Percentiles rank a stretch among this genome's conserved stretches.
These are phyloP conservation scores for Melampsora americana DNA, from an alignment of 1,284 basidiomycete genomes.

Conservation along the genomic window DNA sequence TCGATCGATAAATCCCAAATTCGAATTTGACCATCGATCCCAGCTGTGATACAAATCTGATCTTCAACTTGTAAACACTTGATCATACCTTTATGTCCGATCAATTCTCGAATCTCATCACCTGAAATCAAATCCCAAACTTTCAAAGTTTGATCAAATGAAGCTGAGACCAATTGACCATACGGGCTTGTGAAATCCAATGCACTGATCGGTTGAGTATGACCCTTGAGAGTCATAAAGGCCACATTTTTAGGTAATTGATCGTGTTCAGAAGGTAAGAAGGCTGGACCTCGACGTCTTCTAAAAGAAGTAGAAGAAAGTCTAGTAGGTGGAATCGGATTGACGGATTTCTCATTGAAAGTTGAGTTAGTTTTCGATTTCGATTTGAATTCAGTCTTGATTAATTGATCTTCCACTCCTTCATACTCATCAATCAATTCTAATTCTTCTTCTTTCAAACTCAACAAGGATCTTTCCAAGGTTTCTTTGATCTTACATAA, in stretches of 20 bases:
- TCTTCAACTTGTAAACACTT: constrained; percentile 93
- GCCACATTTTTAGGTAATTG: constrained; percentile 89
- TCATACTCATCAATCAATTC: constrained; percentile 91
- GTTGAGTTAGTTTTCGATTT: too few species aligned
- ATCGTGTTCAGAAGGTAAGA: constrained; percentile 95
- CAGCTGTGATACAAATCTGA: constrained; percentile 82
- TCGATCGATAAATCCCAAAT: constrained; percentile 83
- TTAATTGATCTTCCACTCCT: constrained; percentile 77
- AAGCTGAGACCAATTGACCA: constrained; percentile 82
- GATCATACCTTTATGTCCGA: constrained; percentile 72
- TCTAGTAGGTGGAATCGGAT: neutral
- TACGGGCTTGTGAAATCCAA: constrained; percentile 97
- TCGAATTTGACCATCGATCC: constrained; percentile 75
- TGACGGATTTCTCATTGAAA: too few species aligned
- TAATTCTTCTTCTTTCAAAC: constrained; percentile 87
- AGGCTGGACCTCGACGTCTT: constrained; percentile 73
- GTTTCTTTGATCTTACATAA: constrained; percentile 76
- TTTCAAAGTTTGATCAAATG: constrained; percentile 63
- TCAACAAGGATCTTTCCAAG: constrained; percentile 77
- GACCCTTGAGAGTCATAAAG: constrained; percentile 87
- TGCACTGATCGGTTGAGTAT: constrained; percentile 75
- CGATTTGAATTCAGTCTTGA: constrained; percentile 57
- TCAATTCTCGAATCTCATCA: constrained; percentile 70
- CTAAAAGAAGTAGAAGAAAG: constrained; percentile 61
- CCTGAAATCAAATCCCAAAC: constrained; percentile 80